A percentile compares a stretch with the other conserved stretches of the same genome.
These are phyloP conservation scores for Onygenales sp. DNA, from an alignment of 2,329 filamentous ascomycete genomes.

Conservation along the genomic window DNA sequence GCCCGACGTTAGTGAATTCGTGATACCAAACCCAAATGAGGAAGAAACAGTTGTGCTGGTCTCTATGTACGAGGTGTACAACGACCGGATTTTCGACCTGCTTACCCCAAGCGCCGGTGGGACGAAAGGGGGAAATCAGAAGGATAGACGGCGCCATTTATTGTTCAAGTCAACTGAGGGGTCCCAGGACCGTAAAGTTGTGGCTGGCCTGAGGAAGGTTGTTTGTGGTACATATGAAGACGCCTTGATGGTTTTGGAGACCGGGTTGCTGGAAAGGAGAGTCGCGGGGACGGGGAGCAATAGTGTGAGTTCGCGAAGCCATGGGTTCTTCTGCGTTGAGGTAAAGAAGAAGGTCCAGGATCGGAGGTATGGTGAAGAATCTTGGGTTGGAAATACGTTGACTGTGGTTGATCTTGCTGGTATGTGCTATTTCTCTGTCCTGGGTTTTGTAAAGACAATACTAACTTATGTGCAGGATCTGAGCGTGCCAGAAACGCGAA, in stretches of 20 bases:
- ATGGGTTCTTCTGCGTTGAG: conserved; percentile 93
- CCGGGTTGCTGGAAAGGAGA: conserved; percentile 74
- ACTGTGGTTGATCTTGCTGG: conserved; percentile 89
- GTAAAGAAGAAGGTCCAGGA: conserved; percentile 65
- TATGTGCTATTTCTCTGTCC: conserved; percentile 14
- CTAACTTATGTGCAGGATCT: conserved; percentile 43
- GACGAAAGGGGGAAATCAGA: conserved; percentile 36
- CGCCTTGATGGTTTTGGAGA: conserved; percentile 80
- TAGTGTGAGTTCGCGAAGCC: conserved; percentile 81
- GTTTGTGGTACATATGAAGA: conserved; percentile 75
- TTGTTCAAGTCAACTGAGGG: conserved; percentile 87
- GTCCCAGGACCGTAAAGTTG: conserved; percentile 85
- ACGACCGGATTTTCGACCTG: conserved; percentile 93
- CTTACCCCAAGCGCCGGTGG: conserved; percentile 46
- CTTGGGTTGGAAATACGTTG: conserved; percentile 68
- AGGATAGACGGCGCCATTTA: conserved; percentile 67
- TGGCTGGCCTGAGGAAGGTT: conserved; percentile 83
- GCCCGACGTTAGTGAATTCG: conserved; percentile 64
- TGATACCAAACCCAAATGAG: conserved; percentile 55
- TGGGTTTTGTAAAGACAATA: not conserved
- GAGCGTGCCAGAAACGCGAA: conserved; percentile 89
- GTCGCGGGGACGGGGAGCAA: conserved; percentile 90
- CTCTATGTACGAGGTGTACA: conserved; percentile 99
- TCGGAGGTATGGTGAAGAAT: conserved; percentile 42
- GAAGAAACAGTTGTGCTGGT: conserved; percentile 81